Evolutionary conservation across 2,329 filamentous ascomycete species (phyloP).

Genomic region (Colletotrichum ledebouriae): DNA sequence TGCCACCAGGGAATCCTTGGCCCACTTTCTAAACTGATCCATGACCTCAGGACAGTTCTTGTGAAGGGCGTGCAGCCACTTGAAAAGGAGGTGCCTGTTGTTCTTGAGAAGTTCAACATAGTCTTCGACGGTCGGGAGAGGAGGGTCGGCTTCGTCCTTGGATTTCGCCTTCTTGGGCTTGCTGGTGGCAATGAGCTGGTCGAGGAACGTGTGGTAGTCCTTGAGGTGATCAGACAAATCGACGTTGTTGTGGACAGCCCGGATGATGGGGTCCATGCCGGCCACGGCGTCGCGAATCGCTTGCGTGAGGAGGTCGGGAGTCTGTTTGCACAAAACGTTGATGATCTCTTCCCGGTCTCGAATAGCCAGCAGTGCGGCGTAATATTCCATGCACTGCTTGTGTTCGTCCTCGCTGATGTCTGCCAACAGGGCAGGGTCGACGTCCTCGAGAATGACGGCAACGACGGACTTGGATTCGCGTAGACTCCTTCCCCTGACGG

Average conservation of each 20-base stretch:
- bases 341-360: constrained; percentile 81
- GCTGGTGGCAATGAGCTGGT: constrained; percentile 75
- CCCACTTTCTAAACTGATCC: constrained; percentile 72
- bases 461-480: constrained; percentile 71
- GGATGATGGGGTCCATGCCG: constrained; percentile 81
- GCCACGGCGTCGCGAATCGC: constrained; percentile 74
- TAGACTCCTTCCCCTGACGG: constrained; percentile 68
- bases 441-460: constrained; percentile 71
- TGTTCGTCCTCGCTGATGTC: constrained; percentile 73
- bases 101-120: constrained; percentile 76
- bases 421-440: constrained; percentile 59
- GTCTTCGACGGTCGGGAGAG: constrained; percentile 74
- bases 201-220: constrained; percentile 76
- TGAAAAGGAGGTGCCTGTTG: constrained; percentile 74
- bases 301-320: constrained; percentile 80
- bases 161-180: constrained; percentile 57
- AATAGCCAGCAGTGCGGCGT: constrained; percentile 77
- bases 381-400: constrained; percentile 75
- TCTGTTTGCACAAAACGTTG: constrained; percentile 74
- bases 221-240: constrained; percentile 78
- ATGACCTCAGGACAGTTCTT: constrained; percentile 76
- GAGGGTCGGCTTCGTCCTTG: constrained; percentile 50
- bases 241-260: constrained; percentile 77
- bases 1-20: constrained; percentile 66
- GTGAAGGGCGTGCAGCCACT: constrained; percentile 78